Percentiles rank a stretch among this genome's conserved stretches.
Conservation (phyloP, 257 asterid genomes). For the Anisodus acutangulus region DNA sequence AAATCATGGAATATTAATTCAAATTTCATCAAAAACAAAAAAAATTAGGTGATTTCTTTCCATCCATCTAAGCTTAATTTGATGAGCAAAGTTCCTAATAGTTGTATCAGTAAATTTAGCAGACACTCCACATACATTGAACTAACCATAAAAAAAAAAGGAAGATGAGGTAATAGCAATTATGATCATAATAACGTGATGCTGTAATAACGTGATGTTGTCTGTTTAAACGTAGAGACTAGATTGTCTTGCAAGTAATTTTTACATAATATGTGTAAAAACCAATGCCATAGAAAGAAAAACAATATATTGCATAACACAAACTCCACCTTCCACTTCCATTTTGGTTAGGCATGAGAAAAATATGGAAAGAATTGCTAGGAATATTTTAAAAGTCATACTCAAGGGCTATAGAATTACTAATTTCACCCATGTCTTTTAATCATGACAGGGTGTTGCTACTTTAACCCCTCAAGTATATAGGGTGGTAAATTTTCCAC, state of each 20-base stretch:
- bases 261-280: background rate
- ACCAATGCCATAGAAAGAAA: background rate
- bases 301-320: background rate
- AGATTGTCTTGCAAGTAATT: background rate
- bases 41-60: too few relatives aligned
- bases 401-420: background rate
- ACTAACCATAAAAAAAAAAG: fast-evolving
- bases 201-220: background rate
- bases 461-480: background rate
- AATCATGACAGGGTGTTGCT: background rate
- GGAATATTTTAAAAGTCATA: background rate
- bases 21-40: too few relatives aligned
- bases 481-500: too few relatives aligned
- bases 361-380: background rate
- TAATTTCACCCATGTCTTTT: background rate
- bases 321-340: background rate
- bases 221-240: background rate
- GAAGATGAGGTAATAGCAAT: background rate
- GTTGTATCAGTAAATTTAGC: too few relatives aligned
- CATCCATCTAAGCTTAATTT: background rate
- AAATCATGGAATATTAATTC: background rate
- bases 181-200: background rate
- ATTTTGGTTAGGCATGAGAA: background rate
- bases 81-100: too few relatives aligned
- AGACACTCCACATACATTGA: fast-evolving